A percentile compares a stretch with the other conserved stretches of the same genome.
Conservation (phyloP, 305 asterid species). For the Ruellia speciosa region DNA sequence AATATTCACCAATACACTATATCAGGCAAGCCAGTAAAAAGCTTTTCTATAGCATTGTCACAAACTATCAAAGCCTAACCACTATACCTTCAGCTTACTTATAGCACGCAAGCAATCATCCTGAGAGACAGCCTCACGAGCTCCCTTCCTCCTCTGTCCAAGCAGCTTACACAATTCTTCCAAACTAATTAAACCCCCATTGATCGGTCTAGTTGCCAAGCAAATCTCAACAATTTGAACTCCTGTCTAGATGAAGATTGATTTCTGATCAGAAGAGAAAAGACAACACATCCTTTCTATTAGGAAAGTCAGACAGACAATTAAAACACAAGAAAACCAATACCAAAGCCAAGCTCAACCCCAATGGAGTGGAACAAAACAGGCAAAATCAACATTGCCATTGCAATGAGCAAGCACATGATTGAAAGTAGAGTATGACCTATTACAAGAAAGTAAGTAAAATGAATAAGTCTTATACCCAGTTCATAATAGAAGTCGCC, state of each 20-base stretch:
- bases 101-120: slow-evolving; percentile 98
- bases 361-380: no score
- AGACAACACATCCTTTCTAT: background rate
- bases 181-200: slow-evolving; percentile 92
- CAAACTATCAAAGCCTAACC: slow-evolving; percentile 6
- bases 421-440: background rate
- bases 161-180: slow-evolving; percentile 79
- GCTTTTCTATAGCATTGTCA: background rate
- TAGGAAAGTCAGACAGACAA: no score
- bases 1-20: background rate
- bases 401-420: background rate
- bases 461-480: slow-evolving; percentile 29
- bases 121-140: slow-evolving; percentile 83
- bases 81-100: slow-evolving; percentile 81
- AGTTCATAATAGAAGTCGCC: slow-evolving; percentile 98
- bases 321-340: background rate
- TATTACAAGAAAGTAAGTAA: background rate
- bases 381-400: background rate
- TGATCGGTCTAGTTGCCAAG: slow-evolving; percentile 73
- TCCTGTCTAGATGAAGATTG: slow-evolving; percentile 59
- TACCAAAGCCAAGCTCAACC: background rate
- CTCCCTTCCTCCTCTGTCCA: slow-evolving; percentile 67
- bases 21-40: background rate
- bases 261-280: slow-evolving; percentile 26
- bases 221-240: slow-evolving; percentile 90